Percentiles rank a stretch among this genome's conserved stretches.
These are phyloP conservation scores for Penicillium thymicola DNA, from an alignment of 2,329 filamentous ascomycete species.

Conservation along the genomic window DNA sequence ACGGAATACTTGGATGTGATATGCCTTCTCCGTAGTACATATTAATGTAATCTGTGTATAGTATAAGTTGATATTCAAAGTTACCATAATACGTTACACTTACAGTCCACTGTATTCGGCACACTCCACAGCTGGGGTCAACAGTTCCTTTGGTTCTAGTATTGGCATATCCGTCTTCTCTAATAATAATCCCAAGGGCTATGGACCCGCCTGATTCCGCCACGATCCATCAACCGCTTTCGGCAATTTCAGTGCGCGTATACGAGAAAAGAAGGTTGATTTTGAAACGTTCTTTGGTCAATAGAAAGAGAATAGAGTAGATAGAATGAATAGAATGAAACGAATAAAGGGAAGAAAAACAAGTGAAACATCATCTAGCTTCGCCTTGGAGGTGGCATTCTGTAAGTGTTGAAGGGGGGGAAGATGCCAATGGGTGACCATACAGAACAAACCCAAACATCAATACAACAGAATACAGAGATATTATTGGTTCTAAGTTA, in stretches of 20 bases:
- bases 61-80: not conserved
- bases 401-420: not conserved
- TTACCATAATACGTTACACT: not conserved
- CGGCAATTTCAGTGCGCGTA: conserved; percentile 12
- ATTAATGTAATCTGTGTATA: too few species aligned
- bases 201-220: conserved; percentile 14
- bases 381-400: not conserved
- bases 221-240: conserved; percentile 20
- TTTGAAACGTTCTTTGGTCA: not conserved
- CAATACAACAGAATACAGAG: not conserved
- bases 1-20: not conserved
- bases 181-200: not conserved
- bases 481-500: not conserved
- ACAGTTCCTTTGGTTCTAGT: conserved; percentile 11
- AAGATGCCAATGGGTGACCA: not conserved
- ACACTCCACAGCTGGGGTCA: conserved; percentile 16
- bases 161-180: not conserved
- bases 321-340: not conserved
- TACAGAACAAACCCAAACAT: conserved; percentile 1
- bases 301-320: not conserved
- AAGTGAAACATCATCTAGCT: not conserved
- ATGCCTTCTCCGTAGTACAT: not conserved
- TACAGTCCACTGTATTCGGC: not conserved
- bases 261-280: not conserved
- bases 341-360: not conserved